Evolutionary conservation across 345 rosid genomes (phyloP).

Genomic region (Rhodomyrtus tomentosa): DNA sequence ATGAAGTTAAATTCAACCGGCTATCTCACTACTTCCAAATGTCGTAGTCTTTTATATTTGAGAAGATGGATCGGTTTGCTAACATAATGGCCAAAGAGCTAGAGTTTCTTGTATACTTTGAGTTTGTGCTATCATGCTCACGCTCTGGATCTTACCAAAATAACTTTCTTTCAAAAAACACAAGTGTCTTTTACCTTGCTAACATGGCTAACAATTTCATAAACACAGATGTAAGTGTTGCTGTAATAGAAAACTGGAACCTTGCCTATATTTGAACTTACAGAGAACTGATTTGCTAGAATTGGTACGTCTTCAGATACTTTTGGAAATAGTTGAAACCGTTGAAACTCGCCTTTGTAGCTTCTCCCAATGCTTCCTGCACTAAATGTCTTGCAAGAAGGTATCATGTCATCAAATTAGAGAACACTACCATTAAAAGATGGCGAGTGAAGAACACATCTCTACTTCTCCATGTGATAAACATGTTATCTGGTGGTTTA

Average conservation of each 20-base stretch:
- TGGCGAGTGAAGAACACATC: not conserved
- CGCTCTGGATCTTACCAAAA: not conserved
- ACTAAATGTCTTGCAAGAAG: not conserved
- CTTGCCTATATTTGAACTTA: slow-evolving; percentile 29
- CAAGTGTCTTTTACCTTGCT: not conserved
- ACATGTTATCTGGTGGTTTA: not conserved
- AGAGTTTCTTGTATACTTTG: not conserved
- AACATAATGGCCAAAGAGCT: not conserved
- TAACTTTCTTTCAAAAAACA: not conserved
- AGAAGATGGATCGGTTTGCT: not conserved
- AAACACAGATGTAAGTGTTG: not conserved
- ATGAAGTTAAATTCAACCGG: not conserved
- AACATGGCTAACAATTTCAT: not conserved
- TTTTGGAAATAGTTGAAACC: slow-evolving; percentile 73
- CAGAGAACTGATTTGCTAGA: slow-evolving; percentile 87
- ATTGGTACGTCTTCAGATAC: slow-evolving; percentile 67
- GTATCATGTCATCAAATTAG: not conserved
- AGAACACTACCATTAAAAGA: not conserved
- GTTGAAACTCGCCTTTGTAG: slow-evolving; percentile 79
- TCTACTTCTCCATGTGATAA: not conserved
- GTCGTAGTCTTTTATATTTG: not conserved
- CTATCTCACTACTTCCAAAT: not conserved
- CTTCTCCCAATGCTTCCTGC: slow-evolving; percentile 88
- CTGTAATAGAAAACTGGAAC: not conserved
- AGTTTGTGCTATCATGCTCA: not conserved